Evolutionary conservation across 2,329 filamentous ascomycete genomes (phyloP).

Genomic region (Aspergillus amoenus): DNA sequence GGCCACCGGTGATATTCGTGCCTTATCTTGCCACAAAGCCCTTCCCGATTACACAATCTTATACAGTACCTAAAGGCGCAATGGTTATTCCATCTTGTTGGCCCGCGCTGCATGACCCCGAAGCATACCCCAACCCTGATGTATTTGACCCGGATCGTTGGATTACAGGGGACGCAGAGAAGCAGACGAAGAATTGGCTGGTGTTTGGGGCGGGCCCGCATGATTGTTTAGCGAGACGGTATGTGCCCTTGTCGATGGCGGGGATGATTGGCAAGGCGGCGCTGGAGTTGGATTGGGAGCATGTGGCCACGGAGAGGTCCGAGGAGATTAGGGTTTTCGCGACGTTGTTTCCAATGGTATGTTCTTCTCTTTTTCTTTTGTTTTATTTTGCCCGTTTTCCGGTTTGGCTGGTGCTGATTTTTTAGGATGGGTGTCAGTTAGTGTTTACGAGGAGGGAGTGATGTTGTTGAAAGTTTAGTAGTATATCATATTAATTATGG

Average conservation of each 20-base stretch:
- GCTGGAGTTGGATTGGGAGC: slow-evolving; percentile 52
- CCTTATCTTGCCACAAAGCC: slow-evolving; percentile 51
- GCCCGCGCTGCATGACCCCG: slow-evolving; percentile 52
- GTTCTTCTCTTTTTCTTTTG: slow-evolving; percentile 15
- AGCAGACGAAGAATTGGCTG: slow-evolving; percentile 55
- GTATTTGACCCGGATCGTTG: slow-evolving; percentile 53
- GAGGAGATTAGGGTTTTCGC: slow-evolving; percentile 55
- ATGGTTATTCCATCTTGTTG: slow-evolving; percentile 55
- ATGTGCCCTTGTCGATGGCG: slow-evolving; percentile 53
- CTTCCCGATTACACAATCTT: slow-evolving; percentile 49
- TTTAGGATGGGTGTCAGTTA: slow-evolving; percentile 38
- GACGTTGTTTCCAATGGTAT: slow-evolving; percentile 50
- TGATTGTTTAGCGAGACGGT: slow-evolving; percentile 51
- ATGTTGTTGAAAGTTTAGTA: too few relatives aligned
- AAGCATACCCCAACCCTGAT: slow-evolving; percentile 49
- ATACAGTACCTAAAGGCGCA: slow-evolving; percentile 52
- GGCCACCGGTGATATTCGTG: slow-evolving; percentile 56
- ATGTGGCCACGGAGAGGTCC: slow-evolving; percentile 49
- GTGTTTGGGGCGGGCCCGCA: slow-evolving; percentile 55
- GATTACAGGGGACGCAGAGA: slow-evolving; percentile 53
- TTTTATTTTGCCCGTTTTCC: neutral
- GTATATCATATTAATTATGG: too few relatives aligned
- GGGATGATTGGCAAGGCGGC: slow-evolving; percentile 55
- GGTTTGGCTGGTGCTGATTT: neutral
- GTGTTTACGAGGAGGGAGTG: slow-evolving; percentile 25